Conservation (phyloP, 2,329 filamentous ascomycete genomes). For the Penicillium sp. region DNA sequence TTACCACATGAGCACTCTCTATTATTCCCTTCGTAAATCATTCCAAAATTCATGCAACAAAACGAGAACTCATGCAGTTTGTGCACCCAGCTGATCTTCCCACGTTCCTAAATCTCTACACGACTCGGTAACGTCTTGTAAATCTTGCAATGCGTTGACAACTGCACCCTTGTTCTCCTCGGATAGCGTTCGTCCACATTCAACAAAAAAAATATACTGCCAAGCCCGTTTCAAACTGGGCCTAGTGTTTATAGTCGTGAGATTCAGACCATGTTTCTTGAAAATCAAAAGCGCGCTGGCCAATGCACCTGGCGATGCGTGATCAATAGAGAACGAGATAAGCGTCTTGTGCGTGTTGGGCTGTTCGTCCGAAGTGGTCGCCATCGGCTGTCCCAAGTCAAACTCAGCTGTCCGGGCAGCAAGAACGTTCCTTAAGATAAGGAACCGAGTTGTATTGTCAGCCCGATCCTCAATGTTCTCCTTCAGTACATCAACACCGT, state of each 20-base stretch:
- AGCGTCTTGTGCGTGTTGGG: conserved; percentile 62
- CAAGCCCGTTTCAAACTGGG: conserved; percentile 75
- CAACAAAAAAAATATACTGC: conserved; percentile 93
- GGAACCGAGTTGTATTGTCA: conserved; percentile 51
- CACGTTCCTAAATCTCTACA: conserved; percentile 45
- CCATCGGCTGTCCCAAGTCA: conserved; percentile 18
- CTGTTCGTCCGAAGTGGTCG: conserved; percentile 1
- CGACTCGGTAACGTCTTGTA: conserved; percentile 39
- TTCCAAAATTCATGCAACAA: background rate
- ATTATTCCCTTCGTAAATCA: background rate
- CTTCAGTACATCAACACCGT: conserved; percentile 67
- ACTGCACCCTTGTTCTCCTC: conserved; percentile 30
- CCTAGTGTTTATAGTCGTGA: conserved; percentile 87
- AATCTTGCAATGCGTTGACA: conserved; percentile 31
- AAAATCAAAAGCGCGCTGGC: conserved; percentile 81
- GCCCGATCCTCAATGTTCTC: conserved; percentile 50
- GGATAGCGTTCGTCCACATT: conserved; percentile 66
- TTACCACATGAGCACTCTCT: background rate
- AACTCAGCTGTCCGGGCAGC: conserved; percentile 25
- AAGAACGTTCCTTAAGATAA: conserved; percentile 42
- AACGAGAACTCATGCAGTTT: background rate
- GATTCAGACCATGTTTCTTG: conserved; percentile 68
- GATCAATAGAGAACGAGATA: conserved; percentile 79
- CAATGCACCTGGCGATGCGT: conserved; percentile 75
- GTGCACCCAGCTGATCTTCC: conserved; percentile 33